A percentile compares a stretch with the other conserved stretches of the same genome.
These are phyloP conservation scores for Coniochaeta hoffmannii DNA, from an alignment of 2,329 filamentous ascomycete genomes.

Conservation along the genomic window DNA sequence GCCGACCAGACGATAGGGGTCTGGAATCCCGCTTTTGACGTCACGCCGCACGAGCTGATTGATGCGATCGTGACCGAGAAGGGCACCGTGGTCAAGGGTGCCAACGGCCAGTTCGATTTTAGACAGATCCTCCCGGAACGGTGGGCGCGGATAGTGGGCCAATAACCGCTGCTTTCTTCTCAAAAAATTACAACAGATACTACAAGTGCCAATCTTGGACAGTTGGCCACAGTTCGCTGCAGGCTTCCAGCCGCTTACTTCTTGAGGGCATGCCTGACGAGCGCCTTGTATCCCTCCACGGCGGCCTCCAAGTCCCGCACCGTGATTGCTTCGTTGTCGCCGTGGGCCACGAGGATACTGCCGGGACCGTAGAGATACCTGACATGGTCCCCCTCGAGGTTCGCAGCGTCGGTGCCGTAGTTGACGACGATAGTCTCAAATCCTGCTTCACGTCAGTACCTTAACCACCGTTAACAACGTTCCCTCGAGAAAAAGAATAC, in stretches of 20 bases:
- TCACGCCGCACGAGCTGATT: constrained; percentile 82
- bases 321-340: constrained; percentile 71
- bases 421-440: constrained; percentile 83
- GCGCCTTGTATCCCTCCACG: constrained; percentile 69
- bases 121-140: constrained; percentile 47
- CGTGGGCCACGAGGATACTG: constrained; percentile 81
- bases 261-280: constrained; percentile 50
- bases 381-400: constrained; percentile 60
- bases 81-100: constrained; percentile 73
- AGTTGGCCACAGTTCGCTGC: not conserved
- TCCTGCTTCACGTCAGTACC: constrained; percentile 30
- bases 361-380: constrained; percentile 62
- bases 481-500: constrained; percentile 9
- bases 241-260: not conserved
- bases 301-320: constrained; percentile 69
- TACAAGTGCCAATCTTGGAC: too few species aligned
- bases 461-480: too few species aligned
- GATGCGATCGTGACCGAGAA: constrained; percentile 92
- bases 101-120: constrained; percentile 63
- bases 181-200: too few species aligned
- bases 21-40: constrained; percentile 97
- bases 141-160: constrained; percentile 33
- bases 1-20: constrained; percentile 73
- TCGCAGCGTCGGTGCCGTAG: constrained; percentile 88
- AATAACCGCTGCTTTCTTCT: constrained; percentile 2